phyloP scores from a whole-genome alignment of 257 asterid genomes.

The Fraxinus cuspidata region DNA sequence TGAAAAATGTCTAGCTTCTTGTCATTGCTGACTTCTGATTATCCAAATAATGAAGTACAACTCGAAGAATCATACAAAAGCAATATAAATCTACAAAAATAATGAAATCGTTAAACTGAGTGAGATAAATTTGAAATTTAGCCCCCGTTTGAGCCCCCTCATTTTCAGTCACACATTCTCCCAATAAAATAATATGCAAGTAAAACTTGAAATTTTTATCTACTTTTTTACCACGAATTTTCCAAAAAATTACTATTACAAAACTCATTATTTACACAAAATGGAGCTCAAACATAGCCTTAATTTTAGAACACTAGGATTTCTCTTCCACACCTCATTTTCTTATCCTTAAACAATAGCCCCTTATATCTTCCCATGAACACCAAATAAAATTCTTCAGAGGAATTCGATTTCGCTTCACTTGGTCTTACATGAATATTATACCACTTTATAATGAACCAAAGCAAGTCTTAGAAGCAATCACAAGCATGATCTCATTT shows the following conservation, averaged over 20 bases:
- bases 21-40: not conserved
- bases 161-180: too few species aligned
- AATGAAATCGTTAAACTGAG: not conserved
- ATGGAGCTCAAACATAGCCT: too few species aligned
- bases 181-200: too few species aligned
- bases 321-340: not conserved
- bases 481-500: not conserved
- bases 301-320: slow-evolving; percentile 24
- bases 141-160: too few species aligned
- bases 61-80: not conserved
- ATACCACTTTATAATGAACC: too few species aligned
- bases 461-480: not conserved
- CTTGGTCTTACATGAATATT: not conserved
- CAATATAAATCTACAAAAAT: not conserved
- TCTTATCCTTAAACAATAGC: not conserved
- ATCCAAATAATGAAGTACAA: not conserved
- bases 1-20: not conserved
- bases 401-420: not conserved
- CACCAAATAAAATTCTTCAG: slow-evolving; percentile 19
- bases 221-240: too few species aligned
- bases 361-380: slow-evolving; percentile 47
- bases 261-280: too few species aligned
- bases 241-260: too few species aligned
- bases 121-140: slow-evolving; percentile 26
- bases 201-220: too few species aligned